Evolutionary conservation across 2,329 filamentous ascomycete species (phyloP), one percentile per base, ranked within the genome.

Genomic region (Sporothrix phasma): DNA sequence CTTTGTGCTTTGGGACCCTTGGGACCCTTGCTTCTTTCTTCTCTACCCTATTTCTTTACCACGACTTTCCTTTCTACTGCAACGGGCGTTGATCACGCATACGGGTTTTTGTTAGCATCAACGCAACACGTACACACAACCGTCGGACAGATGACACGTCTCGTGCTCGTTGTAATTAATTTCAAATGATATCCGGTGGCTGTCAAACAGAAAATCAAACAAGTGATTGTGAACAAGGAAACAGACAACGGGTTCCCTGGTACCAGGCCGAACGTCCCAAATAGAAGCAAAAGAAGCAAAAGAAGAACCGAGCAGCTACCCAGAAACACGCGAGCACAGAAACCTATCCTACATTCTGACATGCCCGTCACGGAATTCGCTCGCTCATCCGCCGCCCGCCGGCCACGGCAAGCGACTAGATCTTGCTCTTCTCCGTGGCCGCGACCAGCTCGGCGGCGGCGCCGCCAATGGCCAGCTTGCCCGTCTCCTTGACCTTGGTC

Each of bases 401-500:
- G 15, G 34, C 10, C 34, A 4, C 11, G 34, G 34, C 34, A 37
- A 6, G 8, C 34, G 24, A 31, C 26, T 64, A 67, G 3, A 72
- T 67, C 69, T 74, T 76, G 49, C 71, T 70, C 68, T 73, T 72
- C 26, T 64, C 69, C 7, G 70, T 70, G 31, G 59, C 56, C 65
- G 41, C 22, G 13, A 69, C 72, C 69, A 96, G 79, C 80, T 96
- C 91, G 2, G 84, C 90, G 34, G 88, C 92, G 5, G 87, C 92
- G 22, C 88, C 89, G 29, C 85, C 85, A 74, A 96, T 95, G 66
- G 88, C 90, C 70, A 90, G 79, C 83, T 95, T 96, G 71, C 92
- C 92, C 63, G 92, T 96, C 83, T 96, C 92, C 78, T 92, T 91
- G 68, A 96, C 90, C 76, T 86, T 92, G 63, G 85, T 84, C 81